Evolutionary conservation across 2,329 filamentous ascomycete species (phyloP).

Genomic region (Fusarium sp.): DNA sequence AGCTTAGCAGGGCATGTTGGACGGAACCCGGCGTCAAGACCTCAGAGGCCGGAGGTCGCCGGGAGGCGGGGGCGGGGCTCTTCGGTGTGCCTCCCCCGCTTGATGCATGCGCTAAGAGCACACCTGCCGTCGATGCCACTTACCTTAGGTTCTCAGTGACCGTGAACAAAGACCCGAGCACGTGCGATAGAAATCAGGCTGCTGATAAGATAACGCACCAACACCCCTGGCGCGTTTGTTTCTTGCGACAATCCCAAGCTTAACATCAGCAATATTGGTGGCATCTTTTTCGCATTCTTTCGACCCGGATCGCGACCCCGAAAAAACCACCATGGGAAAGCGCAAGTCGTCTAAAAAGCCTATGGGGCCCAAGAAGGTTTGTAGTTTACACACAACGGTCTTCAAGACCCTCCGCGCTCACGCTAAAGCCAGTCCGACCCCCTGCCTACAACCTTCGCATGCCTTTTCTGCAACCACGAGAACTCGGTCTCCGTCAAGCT

Average conservation of each 20-base stretch:
- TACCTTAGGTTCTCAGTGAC: neutral
- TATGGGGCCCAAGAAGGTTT: constrained; percentile 81
- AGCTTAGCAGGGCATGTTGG: neutral
- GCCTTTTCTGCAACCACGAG: constrained; percentile 98
- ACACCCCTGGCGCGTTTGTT: constrained; percentile 30
- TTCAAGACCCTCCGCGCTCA: constrained; percentile 8
- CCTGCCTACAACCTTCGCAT: constrained; percentile 86
- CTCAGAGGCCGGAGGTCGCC: constrained; percentile 40
- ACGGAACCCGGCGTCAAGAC: constrained; percentile 29
- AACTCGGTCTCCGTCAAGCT: constrained; percentile 89
- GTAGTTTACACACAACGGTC: constrained; percentile 26
- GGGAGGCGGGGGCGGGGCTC: constrained; percentile 38
- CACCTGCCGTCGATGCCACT: constrained; percentile 11
- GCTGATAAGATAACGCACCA: constrained; percentile 41
- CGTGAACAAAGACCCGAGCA: constrained; percentile 30
- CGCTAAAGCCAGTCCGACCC: constrained; percentile 65
- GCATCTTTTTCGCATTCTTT: constrained; percentile 29
- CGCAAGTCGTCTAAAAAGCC: constrained; percentile 92
- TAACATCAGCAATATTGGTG: constrained; percentile 40
- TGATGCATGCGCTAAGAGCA: constrained; percentile 34
- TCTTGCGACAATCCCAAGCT: constrained; percentile 28
- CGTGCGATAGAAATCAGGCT: constrained; percentile 31
- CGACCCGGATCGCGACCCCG: constrained; percentile 27
- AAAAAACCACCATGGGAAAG: constrained; percentile 72
- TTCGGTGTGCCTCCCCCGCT: constrained; percentile 32